phyloP scores from a whole-genome alignment of 1,284 basidiomycete species.

The Xerocomus nothofagi region DNA sequence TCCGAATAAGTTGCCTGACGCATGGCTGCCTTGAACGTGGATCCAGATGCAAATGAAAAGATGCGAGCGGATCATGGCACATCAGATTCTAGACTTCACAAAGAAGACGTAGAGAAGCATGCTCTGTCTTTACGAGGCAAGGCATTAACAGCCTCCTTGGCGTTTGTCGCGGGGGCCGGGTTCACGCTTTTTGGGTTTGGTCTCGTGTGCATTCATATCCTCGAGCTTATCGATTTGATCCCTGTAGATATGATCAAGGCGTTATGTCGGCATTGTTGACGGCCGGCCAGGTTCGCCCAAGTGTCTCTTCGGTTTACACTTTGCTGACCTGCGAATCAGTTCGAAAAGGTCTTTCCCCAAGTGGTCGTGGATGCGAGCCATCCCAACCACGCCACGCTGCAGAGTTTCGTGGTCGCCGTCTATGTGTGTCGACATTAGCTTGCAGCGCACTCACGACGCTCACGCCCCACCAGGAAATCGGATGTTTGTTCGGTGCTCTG shows the following conservation, averaged over 20 bases:
- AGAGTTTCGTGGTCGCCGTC: constrained; percentile 34
- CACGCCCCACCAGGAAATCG: constrained; percentile 27
- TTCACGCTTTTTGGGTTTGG: constrained; percentile 37
- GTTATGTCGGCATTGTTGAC: constrained; percentile 37
- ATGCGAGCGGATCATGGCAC: not conserved
- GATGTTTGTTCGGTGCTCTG: constrained; percentile 47
- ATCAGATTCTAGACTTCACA: not conserved
- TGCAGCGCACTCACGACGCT: not conserved
- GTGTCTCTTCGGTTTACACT: not conserved
- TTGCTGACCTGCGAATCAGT: constrained; percentile 19
- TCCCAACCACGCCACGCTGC: constrained; percentile 33
- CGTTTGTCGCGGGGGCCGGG: constrained; percentile 31
- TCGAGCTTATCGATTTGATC: constrained; percentile 3
- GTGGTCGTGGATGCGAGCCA: constrained; percentile 30
- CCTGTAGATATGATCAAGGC: constrained; percentile 34
- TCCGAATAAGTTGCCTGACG: not conserved
- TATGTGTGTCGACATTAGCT: constrained; percentile 21
- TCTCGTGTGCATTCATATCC: not conserved
- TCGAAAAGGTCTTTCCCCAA: constrained; percentile 32
- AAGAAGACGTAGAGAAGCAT: constrained; percentile 26
- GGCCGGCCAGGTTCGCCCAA: constrained; percentile 24
- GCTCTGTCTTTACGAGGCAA: constrained; percentile 26
- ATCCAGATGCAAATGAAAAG: constrained; percentile 15
- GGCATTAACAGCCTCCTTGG: constrained; percentile 25
- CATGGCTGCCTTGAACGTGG: constrained; percentile 17